A percentile compares a stretch with the other conserved stretches of the same genome.
phyloP scores from a whole-genome alignment of 352 stramenopile species.

The Globisporangium yorkense region DNA sequence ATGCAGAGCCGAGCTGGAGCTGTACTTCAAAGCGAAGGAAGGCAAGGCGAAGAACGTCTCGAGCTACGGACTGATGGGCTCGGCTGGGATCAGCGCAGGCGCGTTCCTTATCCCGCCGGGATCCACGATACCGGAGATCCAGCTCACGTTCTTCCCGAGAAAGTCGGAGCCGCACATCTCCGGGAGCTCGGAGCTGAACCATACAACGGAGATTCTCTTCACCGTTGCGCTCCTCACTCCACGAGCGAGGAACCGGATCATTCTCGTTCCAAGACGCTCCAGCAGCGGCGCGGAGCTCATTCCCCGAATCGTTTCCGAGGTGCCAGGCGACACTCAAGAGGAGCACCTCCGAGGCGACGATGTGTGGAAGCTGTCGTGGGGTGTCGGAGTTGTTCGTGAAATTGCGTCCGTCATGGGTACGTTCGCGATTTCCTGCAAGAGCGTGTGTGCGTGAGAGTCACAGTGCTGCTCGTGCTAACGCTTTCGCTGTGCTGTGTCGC shows the following conservation, averaged over 20 bases:
- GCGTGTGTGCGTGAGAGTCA: no score
- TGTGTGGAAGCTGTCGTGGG: constrained; percentile 61
- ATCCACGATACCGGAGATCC: constrained; percentile 69
- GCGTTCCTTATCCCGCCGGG: constrained; percentile 73
- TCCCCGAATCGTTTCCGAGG: constrained; percentile 39
- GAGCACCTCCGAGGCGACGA: constrained; percentile 51
- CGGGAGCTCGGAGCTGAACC: constrained; percentile 36
- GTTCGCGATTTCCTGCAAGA: background rate
- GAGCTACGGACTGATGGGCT: constrained; percentile 53
- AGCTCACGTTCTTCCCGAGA: constrained; percentile 86
- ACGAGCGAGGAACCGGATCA: constrained; percentile 38
- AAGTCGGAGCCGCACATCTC: constrained; percentile 75
- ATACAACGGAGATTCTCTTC: constrained; percentile 56
- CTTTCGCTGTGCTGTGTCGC: background rate
- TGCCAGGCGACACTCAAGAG: constrained; percentile 31
- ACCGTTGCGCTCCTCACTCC: constrained; percentile 78
- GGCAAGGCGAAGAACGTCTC: constrained; percentile 20
- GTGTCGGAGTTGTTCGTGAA: constrained; percentile 48
- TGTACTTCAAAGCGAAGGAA: constrained; percentile 41
- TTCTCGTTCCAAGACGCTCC: constrained; percentile 26
- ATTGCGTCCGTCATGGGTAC: constrained; percentile 41
- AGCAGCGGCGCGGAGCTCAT: constrained; percentile 36
- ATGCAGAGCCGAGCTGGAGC: constrained; percentile 29
- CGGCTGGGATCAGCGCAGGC: constrained; percentile 61
- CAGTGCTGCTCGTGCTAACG: background rate